Percentiles rank a stretch among this genome's conserved stretches.
Evolutionary conservation across 192 early-diverging fungal genomes (phyloP).

Genomic region (Martensiomyces pterosporus): DNA sequence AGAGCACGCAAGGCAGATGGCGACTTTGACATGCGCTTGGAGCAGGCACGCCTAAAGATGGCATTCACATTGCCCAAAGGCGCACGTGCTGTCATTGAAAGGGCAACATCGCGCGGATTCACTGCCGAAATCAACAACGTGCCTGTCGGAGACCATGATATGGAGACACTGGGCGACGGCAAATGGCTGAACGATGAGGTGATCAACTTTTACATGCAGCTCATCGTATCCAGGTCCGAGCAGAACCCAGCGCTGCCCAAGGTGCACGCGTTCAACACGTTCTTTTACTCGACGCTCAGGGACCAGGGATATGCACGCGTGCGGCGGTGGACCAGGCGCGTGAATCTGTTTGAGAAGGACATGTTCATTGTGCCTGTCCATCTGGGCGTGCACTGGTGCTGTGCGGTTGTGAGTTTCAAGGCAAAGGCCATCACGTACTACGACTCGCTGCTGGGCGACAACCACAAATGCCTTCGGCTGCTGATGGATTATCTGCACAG

Average conservation of each 20-base stretch:
- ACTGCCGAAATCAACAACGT: conserved; percentile 50
- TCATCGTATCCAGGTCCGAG: conserved; percentile 67
- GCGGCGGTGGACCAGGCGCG: conserved; percentile 76
- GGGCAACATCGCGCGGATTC: conserved; percentile 16
- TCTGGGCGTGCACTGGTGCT: conserved; percentile 72
- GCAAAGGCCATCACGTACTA: conserved; percentile 69
- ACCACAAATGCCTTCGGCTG: conserved; percentile 48
- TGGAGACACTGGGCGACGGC: conserved; percentile 66
- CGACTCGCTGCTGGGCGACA: conserved; percentile 73
- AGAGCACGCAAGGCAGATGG: conserved; percentile 14
- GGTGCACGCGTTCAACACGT: conserved; percentile 87
- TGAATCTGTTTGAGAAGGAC: conserved; percentile 65
- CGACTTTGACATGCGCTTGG: conserved; percentile 25
- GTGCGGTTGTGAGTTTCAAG: conserved; percentile 58
- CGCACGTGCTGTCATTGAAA: conserved; percentile 17
- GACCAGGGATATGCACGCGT: conserved; percentile 71
- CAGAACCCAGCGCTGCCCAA: conserved; percentile 50
- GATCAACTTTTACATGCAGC: conserved; percentile 88
- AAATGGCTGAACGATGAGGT: conserved; percentile 96
- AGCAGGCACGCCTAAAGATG: conserved; percentile 11
- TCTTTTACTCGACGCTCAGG: conserved; percentile 75
- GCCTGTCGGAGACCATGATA: conserved; percentile 56
- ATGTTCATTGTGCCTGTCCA: conserved; percentile 83
- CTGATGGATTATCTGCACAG: conserved; percentile 60
- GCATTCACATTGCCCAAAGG: conserved; percentile 21